These are phyloP conservation scores for Cystobasidium sp. DNA, from an alignment of 1,284 basidiomycete genomes.

Conservation along the genomic window DNA sequence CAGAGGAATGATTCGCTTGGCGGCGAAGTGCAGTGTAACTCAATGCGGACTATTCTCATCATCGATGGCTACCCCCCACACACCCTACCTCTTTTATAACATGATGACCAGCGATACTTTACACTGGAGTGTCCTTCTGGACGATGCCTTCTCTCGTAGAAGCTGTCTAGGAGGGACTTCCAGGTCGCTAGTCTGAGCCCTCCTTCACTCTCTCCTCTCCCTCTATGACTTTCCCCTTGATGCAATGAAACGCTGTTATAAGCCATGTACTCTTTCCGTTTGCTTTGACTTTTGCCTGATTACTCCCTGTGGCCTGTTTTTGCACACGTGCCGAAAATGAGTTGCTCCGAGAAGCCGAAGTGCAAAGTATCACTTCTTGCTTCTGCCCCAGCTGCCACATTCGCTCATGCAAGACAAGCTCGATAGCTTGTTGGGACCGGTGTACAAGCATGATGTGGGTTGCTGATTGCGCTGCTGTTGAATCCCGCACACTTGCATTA, in stretches of 20 bases:
- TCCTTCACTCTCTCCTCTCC: not conserved
- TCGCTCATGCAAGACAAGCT: slow-evolving; percentile 23
- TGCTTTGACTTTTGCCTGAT: not conserved
- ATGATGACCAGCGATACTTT: slow-evolving; percentile 31
- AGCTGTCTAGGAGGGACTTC: slow-evolving; percentile 2
- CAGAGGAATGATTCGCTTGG: slow-evolving; percentile 1
- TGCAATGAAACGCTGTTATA: not conserved
- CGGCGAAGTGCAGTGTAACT: slow-evolving; percentile 35
- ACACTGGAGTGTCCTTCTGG: not conserved
- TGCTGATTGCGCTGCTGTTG: not conserved
- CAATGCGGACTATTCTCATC: slow-evolving; percentile 43
- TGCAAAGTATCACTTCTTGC: not conserved
- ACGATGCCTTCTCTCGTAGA: not conserved
- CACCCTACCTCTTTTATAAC: not conserved
- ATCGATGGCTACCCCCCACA: slow-evolving; percentile 20
- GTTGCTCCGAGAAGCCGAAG: too few species aligned
- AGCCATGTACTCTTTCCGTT: not conserved
- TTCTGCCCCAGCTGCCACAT: not conserved
- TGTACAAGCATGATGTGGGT: slow-evolving; percentile 31
- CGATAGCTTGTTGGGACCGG: slow-evolving; percentile 27
- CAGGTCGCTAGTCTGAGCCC: slow-evolving; percentile 32
- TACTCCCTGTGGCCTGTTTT: not conserved
- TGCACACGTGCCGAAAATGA: not conserved
- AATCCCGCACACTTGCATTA: not conserved
- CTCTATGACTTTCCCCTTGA: not conserved